A percentile compares a stretch with the other conserved stretches of the same genome.
These are phyloP conservation scores for Paragyromitra xinjiangensis DNA, from an alignment of 495 filamentous ascomycete species.

Conservation along the genomic window DNA sequence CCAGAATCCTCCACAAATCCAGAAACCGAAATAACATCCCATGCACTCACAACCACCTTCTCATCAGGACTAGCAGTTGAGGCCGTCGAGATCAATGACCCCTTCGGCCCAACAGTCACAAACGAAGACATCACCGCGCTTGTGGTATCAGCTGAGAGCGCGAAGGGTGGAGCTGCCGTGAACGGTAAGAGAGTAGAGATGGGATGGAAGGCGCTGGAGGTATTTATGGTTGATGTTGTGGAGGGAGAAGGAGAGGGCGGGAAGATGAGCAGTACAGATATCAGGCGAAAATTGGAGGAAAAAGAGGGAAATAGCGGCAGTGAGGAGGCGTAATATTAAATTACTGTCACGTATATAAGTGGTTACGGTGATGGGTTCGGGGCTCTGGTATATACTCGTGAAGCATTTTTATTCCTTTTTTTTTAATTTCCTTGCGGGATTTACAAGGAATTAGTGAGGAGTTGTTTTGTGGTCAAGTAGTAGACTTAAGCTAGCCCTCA, in stretches of 20 bases:
- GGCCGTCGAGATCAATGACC: conserved; percentile 84
- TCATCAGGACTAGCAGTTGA: conserved; percentile 63
- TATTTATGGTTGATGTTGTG: conserved; percentile 83
- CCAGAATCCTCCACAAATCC: conserved; percentile 36
- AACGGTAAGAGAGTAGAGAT: conserved; percentile 80
- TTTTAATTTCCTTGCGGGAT: background rate
- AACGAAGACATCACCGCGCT: conserved; percentile 79
- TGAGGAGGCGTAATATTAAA: conserved; percentile 15
- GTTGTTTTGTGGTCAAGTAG: too few relatives aligned
- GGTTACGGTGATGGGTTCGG: background rate
- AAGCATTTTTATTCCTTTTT: background rate
- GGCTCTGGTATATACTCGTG: background rate
- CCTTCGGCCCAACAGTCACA: conserved; percentile 91
- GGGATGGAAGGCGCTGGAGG: conserved; percentile 77
- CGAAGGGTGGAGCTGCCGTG: conserved; percentile 80
- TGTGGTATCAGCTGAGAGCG: conserved; percentile 89
- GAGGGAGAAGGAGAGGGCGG: conserved; percentile 70
- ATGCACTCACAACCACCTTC: conserved; percentile 29
- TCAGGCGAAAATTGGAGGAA: conserved; percentile 64
- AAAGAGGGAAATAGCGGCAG: conserved; percentile 46
- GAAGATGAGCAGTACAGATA: conserved; percentile 90
- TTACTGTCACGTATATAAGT: conserved; percentile 17
- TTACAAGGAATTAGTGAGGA: background rate
- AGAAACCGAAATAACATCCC: conserved; percentile 40
- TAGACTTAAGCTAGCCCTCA: too few relatives aligned